These are phyloP conservation scores for Cynara cardunculus DNA, from an alignment of 129 eudicot genomes.

Conservation along the genomic window DNA sequence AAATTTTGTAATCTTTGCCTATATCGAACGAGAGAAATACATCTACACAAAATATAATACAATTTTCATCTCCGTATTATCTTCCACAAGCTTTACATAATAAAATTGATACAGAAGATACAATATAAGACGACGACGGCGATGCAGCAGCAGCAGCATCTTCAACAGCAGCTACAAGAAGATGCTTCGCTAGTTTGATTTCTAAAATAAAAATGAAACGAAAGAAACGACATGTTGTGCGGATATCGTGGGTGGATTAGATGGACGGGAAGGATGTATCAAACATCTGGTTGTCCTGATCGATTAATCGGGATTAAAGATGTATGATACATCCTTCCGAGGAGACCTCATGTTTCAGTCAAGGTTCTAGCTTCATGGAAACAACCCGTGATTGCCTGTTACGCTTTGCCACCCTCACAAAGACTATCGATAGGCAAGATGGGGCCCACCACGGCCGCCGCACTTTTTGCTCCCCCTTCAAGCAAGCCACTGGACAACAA, in stretches of 20 bases:
- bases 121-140: slow-evolving; percentile 18
- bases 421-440: slow-evolving; percentile 72
- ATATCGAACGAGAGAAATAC: neutral
- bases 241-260: slow-evolving; percentile 20
- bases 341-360: slow-evolving; percentile 5
- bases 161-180: slow-evolving; percentile 12
- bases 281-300: slow-evolving; percentile 16
- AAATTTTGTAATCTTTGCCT: neutral
- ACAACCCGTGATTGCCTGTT: slow-evolving; percentile 93
- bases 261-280: slow-evolving; percentile 6
- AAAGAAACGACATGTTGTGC: slow-evolving; percentile 24
- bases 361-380: slow-evolving; percentile 96
- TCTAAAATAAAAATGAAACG: slow-evolving; percentile 22
- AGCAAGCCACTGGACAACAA: slow-evolving; percentile 71
- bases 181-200: slow-evolving; percentile 26
- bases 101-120: slow-evolving; percentile 25
- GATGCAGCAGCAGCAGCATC: slow-evolving; percentile 12
- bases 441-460: slow-evolving; percentile 99
- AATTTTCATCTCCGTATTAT: slow-evolving; percentile 22
- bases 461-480: slow-evolving; percentile 97
- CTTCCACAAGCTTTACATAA: slow-evolving; percentile 37
- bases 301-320: slow-evolving; percentile 17
- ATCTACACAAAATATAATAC: slow-evolving; percentile 34
- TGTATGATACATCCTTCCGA: slow-evolving; percentile 23
- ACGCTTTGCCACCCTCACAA: slow-evolving; percentile 80